Evolutionary conservation across 148 eudicot species (phyloP).

Genomic region (Persicaria maculosa): DNA sequence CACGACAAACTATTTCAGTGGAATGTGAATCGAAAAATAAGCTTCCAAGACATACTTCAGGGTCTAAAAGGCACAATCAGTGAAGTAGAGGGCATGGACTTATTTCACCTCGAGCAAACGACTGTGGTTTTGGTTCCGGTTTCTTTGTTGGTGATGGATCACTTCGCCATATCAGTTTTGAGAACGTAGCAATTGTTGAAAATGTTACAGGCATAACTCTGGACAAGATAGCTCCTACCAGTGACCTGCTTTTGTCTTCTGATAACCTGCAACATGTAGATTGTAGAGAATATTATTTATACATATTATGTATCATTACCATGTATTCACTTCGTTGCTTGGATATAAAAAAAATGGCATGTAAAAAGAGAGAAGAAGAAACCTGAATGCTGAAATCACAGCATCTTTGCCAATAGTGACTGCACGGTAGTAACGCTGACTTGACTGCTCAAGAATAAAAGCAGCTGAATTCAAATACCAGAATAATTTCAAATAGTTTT

Average conservation of each 20-base stretch:
- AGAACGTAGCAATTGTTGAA: constrained; percentile 80
- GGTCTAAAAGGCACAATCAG: background rate
- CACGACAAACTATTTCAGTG: background rate
- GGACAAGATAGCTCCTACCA: constrained; percentile 86
- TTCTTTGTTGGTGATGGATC: constrained; percentile 41
- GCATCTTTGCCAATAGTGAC: constrained; percentile 84
- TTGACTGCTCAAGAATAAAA: constrained; percentile 99
- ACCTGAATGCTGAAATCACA: constrained; percentile 95
- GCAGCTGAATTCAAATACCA: constrained; percentile 90
- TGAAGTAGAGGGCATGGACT: background rate
- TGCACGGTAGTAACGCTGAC: constrained; percentile 82
- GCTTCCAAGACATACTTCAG: background rate
- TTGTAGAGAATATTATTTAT: constrained; percentile 1
- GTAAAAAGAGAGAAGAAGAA: constrained; percentile 8
- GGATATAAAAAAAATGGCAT: background rate
- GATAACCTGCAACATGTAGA: constrained; percentile 53
- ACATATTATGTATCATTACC: background rate
- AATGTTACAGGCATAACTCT: constrained; percentile 91
- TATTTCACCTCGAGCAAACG: constrained; percentile 75
- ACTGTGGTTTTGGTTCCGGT: constrained; percentile 67
- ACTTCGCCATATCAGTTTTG: constrained; percentile 83
- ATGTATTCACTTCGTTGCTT: background rate
- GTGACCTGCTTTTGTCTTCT: constrained; percentile 73
- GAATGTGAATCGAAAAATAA: background rate
- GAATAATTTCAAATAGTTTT: constrained; percentile 56